Percentiles rank a stretch among this genome's conserved stretches.
Conservation (phyloP, 2,329 filamentous ascomycete genomes). For the Colletotrichum liriopes region DNA sequence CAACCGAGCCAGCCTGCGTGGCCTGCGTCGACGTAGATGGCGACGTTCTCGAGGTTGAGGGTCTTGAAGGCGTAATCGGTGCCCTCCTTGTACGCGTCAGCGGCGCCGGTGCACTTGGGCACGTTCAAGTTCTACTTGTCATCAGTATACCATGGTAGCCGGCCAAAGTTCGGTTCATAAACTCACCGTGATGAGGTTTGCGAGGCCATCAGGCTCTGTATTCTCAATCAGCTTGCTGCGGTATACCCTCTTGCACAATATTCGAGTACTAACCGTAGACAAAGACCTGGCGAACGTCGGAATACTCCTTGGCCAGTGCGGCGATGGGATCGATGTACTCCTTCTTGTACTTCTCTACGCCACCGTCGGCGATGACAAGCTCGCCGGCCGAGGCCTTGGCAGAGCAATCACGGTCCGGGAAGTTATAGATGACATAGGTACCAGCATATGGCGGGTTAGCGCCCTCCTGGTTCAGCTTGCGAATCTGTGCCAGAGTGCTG, state of each 20-base stretch:
- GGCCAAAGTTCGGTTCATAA: no score
- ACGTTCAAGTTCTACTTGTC: slow-evolving; percentile 49
- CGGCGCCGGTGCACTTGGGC: slow-evolving; percentile 50
- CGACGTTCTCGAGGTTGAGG: slow-evolving; percentile 55
- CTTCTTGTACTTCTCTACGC: slow-evolving; percentile 51
- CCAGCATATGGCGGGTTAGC: slow-evolving; percentile 47
- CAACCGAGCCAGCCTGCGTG: slow-evolving; percentile 58
- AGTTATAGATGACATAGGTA: slow-evolving; percentile 56
- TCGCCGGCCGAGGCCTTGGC: slow-evolving; percentile 56
- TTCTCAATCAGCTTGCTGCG: background rate
- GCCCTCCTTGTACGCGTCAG: slow-evolving; percentile 49
- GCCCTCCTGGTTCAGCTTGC: slow-evolving; percentile 42
- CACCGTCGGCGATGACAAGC: slow-evolving; percentile 49
- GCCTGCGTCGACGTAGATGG: slow-evolving; percentile 56
- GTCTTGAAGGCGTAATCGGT: slow-evolving; percentile 53
- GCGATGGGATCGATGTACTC: slow-evolving; percentile 52
- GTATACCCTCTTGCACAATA: rapidly evolving
- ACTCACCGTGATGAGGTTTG: slow-evolving; percentile 7
- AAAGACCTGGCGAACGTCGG: slow-evolving; percentile 36
- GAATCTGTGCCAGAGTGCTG: slow-evolving; percentile 50
- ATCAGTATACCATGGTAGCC: background rate
- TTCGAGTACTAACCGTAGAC: slow-evolving; percentile 44
- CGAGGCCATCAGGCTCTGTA: slow-evolving; percentile 11
- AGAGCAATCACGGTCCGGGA: slow-evolving; percentile 57
- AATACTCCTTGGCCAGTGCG: slow-evolving; percentile 39